These are phyloP conservation scores for Coemansia sp. DNA, from an alignment of 192 early-diverging fungal species.

Conservation along the genomic window DNA sequence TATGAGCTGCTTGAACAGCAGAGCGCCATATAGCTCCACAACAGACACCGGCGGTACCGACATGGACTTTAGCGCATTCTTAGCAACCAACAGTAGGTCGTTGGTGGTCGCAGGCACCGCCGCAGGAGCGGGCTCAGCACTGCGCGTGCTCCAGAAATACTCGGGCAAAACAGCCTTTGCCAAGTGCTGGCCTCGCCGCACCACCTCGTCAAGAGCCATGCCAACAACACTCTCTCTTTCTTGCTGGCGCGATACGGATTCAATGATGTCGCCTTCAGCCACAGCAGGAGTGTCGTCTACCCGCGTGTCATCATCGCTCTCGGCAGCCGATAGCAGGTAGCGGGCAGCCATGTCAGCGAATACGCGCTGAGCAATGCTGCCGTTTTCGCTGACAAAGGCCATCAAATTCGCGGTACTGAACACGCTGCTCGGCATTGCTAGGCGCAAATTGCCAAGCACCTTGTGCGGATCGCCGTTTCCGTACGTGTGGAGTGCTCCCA, in stretches of 20 bases:
- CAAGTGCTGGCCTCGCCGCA: neutral
- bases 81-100: slow-evolving; percentile 29
- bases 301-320: neutral
- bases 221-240: neutral
- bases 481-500: slow-evolving; percentile 46
- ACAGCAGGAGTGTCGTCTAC: too few species aligned
- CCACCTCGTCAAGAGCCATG: neutral
- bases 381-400: slow-evolving; percentile 34
- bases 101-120: slow-evolving; percentile 13
- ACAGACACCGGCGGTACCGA: slow-evolving; percentile 46
- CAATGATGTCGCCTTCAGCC: neutral
- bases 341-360: slow-evolving; percentile 50
- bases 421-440: slow-evolving; percentile 66
- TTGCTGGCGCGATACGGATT: neutral
- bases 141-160: neutral
- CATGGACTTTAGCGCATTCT: slow-evolving; percentile 19
- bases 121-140: neutral
- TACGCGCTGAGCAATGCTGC: slow-evolving; percentile 43
- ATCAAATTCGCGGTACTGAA: slow-evolving; percentile 48
- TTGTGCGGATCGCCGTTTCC: slow-evolving; percentile 30
- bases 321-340: slow-evolving; percentile 23
- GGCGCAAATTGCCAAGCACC: slow-evolving; percentile 58
- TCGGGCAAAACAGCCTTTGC: slow-evolving; percentile 14
- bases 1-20: slow-evolving; percentile 48
- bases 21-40: slow-evolving; percentile 57